phyloP scores from a whole-genome alignment of 2,329 filamentous ascomycete genomes.

The Colletotrichum abscissum region DNA sequence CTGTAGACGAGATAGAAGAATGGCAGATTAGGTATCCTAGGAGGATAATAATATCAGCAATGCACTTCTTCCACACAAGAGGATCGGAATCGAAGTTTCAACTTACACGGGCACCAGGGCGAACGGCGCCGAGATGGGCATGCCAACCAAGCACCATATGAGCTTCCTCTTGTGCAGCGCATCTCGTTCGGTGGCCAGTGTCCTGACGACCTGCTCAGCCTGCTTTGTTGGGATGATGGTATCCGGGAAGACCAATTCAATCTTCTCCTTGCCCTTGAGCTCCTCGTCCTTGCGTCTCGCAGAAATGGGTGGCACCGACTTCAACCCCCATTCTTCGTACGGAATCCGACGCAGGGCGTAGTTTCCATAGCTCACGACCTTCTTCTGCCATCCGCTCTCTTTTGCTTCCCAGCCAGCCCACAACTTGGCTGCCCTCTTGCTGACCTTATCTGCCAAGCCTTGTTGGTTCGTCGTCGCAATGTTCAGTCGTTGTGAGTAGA shows the following conservation, averaged over 20 bases:
- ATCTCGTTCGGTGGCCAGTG: slow-evolving; percentile 83
- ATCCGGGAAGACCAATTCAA: slow-evolving; percentile 82
- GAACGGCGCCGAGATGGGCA: slow-evolving; percentile 87
- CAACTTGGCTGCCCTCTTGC: slow-evolving; percentile 76
- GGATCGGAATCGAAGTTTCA: slow-evolving; percentile 29
- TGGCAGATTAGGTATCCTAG: slow-evolving; percentile 88
- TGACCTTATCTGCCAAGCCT: slow-evolving; percentile 75
- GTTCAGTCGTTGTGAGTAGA: slow-evolving; percentile 87
- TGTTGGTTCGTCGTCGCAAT: slow-evolving; percentile 63
- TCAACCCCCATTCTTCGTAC: slow-evolving; percentile 97
- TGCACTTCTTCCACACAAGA: not conserved
- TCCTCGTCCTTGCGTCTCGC: slow-evolving; percentile 73
- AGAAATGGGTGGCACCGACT: slow-evolving; percentile 88
- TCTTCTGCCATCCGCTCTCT: slow-evolving; percentile 87
- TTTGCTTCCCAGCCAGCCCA: slow-evolving; percentile 92
- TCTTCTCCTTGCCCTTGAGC: slow-evolving; percentile 69
- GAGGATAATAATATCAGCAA: slow-evolving; percentile 16
- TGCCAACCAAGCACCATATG: slow-evolving; percentile 82
- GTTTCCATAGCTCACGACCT: slow-evolving; percentile 88
- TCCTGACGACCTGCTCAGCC: slow-evolving; percentile 74
- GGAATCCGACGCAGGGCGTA: slow-evolving; percentile 86
- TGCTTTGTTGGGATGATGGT: slow-evolving; percentile 73
- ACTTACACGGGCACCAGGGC: slow-evolving; percentile 86
- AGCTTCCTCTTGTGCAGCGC: slow-evolving; percentile 80
- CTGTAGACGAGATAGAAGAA: slow-evolving; percentile 97